Evolutionary conservation across 2,329 filamentous ascomycete genomes (phyloP).

Genomic region (Pseudopyrenochaeta lycopersici): DNA sequence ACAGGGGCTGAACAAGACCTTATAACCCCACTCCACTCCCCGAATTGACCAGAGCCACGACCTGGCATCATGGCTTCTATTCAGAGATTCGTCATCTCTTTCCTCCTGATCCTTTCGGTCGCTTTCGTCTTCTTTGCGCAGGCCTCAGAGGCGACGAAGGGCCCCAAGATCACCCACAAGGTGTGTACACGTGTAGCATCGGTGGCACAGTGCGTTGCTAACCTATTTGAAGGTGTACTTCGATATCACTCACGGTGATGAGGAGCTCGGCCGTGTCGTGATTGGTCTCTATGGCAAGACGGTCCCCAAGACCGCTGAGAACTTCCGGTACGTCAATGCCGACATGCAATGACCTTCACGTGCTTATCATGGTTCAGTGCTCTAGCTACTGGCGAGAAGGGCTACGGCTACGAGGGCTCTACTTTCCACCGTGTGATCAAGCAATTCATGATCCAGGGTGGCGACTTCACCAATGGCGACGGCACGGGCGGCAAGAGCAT

Average conservation of each 20-base stretch:
- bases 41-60: constrained; percentile 20
- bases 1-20: constrained; percentile 27
- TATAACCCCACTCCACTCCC: constrained; percentile 34
- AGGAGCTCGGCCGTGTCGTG: constrained; percentile 77
- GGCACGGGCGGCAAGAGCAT: constrained; percentile 88
- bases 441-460: constrained; percentile 88
- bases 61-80: constrained; percentile 74
- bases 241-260: constrained; percentile 80
- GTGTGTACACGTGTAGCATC: constrained; percentile 51
- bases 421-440: constrained; percentile 91
- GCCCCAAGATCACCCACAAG: constrained; percentile 95
- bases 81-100: constrained; percentile 74
- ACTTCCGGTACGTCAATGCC: constrained; percentile 61
- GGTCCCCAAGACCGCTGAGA: constrained; percentile 77
- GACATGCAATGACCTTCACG: not conserved
- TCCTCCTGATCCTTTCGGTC: constrained; percentile 79
- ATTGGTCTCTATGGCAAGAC: constrained; percentile 89
- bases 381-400: constrained; percentile 85
- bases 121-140: constrained; percentile 49
- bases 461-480: constrained; percentile 82
- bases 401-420: constrained; percentile 82
- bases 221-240: constrained; percentile 71
- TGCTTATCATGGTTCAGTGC: constrained; percentile 65
- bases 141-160: constrained; percentile 60
- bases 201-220: not conserved